Base-by-base conservation (phyloP, 306 rosid species). In the Benincasa hispida region DNA sequence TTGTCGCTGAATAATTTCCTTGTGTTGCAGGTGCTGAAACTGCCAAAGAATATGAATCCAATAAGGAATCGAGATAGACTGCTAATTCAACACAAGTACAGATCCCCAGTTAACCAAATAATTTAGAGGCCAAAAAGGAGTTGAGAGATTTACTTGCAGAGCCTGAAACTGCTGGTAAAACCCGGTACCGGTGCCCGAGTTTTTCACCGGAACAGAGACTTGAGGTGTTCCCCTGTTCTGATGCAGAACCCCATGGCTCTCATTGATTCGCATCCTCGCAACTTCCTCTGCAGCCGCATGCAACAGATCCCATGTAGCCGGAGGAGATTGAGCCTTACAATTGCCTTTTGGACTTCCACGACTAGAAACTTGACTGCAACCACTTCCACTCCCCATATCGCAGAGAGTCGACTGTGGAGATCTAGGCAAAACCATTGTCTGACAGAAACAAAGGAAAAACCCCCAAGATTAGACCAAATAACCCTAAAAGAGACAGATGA, bases 361-460 rank as follows among this genome's bases (percentile, higher is more conserved):
- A 78, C 87, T 87, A 13, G 87, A 87, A n/a, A 81, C 88, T 6
- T 78, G 85, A 6, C 84, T 82, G 25, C 88, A 84, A 0, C 90
- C 83, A n/a, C 89, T 83, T 0, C 83, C 84, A 25, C 81, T 84
- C 10, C 88, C 87, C 10, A 86, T 42, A 0, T 79, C 77, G 17
- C 88, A 87, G 0, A 91, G 92, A 0, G 92, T 91, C 5, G 98
- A 94, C 10, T 91, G 91, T 0, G 93, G 97, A 5, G 97, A 91
- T 51, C 89, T 82, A 2, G 82, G 30, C 53, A 65, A 17, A 34
- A 72, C 78, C 58, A 48, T 11, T 3, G 30, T 72, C 93, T 89
- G 78, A 10, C 62, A 74, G 17, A 15, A 18, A 5, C 72, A 74
- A 70, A 37, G 5, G 10, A 2, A 37, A 22, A 53, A 28, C 1